A percentile compares a stretch with the other conserved stretches of the same genome.
Conservation (phyloP, 2,329 filamentous ascomycete genomes). For the Fusarium sambucinum region DNA sequence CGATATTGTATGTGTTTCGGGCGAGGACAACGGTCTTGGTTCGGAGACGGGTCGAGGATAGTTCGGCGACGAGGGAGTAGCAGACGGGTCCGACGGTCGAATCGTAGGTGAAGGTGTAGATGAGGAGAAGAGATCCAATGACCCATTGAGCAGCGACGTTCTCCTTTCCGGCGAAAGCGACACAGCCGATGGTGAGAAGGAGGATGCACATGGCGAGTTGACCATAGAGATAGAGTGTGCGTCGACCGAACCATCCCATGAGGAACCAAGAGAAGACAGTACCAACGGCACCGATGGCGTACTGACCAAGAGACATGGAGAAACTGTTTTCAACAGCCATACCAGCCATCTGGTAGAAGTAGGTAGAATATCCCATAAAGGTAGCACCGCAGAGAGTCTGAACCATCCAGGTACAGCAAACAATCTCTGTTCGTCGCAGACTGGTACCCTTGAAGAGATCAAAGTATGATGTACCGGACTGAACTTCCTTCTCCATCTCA, state of each 20-base stretch:
- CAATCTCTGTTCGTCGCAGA: slow-evolving; percentile 60
- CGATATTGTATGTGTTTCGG: slow-evolving; percentile 62
- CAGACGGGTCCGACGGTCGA: slow-evolving; percentile 68
- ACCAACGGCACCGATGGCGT: slow-evolving; percentile 59
- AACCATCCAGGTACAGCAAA: slow-evolving; percentile 58
- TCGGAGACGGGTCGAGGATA: slow-evolving; percentile 60
- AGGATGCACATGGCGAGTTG: slow-evolving; percentile 61
- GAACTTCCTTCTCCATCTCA: slow-evolving; percentile 58
- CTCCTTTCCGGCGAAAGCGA: slow-evolving; percentile 66
- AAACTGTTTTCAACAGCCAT: slow-evolving; percentile 55
- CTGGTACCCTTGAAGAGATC: slow-evolving; percentile 63
- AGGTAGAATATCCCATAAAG: slow-evolving; percentile 70
- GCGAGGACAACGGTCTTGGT: slow-evolving; percentile 61
- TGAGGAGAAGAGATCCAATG: slow-evolving; percentile 59
- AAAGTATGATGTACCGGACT: slow-evolving; percentile 57
- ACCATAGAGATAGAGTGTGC: slow-evolving; percentile 59
- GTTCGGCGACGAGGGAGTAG: slow-evolving; percentile 80
- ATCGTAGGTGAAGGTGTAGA: slow-evolving; percentile 60
- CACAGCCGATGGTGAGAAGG: slow-evolving; percentile 60
- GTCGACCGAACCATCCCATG: slow-evolving; percentile 59
- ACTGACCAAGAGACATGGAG: slow-evolving; percentile 57
- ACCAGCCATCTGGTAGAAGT: slow-evolving; percentile 60
- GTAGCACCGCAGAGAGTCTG: slow-evolving; percentile 57
- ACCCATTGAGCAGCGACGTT: slow-evolving; percentile 61
- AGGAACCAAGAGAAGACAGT: slow-evolving; percentile 61